Evolutionary conservation across 208 protist genomes (phyloP), one percentile per base, ranked within the genome.

Genomic region (Trypanosoma conorhini): DNA sequence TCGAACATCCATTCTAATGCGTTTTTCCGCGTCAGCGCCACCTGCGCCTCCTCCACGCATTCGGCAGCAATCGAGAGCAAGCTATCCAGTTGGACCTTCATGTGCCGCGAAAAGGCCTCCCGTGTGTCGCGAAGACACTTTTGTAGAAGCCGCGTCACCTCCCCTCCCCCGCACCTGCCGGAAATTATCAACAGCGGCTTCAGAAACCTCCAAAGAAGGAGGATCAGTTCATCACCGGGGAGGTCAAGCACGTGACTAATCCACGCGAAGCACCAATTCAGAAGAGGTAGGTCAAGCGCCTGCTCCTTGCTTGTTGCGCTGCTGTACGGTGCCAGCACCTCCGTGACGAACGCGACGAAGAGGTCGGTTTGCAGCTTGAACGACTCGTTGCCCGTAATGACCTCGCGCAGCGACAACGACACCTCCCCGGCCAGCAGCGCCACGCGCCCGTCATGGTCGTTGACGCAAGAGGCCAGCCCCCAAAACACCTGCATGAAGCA

Each of bases 211-310:
- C 77, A 72, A 51, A 91, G 67, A 42, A 70, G 64, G n/a, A 76
- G 46, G 46, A 82, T 68, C 63, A 86, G 75, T 48, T 83, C 65
- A 63, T 78, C 74, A 7, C 82, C 77, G 5, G 83, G 79, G 46
- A 88, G 71, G 66, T 83, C 83, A 12, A 83, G 64, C 26, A 91
- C 77, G 65, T 86, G 77, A 26, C 69, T 46, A 52, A 88, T 77
- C 88, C 85, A 91, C 38, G 82, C 80, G 1, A 94, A 69, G 22
- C 79, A 62, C 86, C 88, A 94, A 42, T 73, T 31, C 12, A 83
- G 40, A 44, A 73, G 46, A 19, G 38, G 30, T 59, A 64, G 55
- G 51, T 79, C 81, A 61, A n/a, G 54, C 35, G 22, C 30, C 12
- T n/a, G 21, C 8, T 55, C 28, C 31, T 46, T 51, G 12, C 24